Evolutionary conservation across 2,329 filamentous ascomycete genomes (phyloP).

Genomic region (Blastomyces gilchristii): DNA sequence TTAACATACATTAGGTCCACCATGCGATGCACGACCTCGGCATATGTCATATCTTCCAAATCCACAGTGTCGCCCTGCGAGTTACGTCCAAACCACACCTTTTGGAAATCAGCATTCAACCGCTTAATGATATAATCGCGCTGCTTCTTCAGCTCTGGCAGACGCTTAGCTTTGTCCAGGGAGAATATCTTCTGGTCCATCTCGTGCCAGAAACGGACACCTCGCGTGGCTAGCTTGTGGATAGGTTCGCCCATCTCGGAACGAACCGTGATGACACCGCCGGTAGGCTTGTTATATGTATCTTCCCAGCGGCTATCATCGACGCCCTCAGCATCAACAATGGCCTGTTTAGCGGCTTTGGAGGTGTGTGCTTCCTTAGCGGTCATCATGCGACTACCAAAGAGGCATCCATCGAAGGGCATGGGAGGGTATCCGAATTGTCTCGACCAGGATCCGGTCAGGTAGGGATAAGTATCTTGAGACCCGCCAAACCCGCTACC

Average conservation of each 20-base stretch:
- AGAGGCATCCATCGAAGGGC: constrained; percentile 87
- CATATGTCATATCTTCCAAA: constrained; percentile 92
- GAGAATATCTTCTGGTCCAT: constrained; percentile 99
- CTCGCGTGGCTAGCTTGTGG: constrained; percentile 93
- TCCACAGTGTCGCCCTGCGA: constrained; percentile 70
- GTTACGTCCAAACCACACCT: constrained; percentile 92
- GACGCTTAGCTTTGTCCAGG: constrained; percentile 85
- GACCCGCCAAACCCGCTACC: constrained; percentile 86
- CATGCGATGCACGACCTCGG: constrained; percentile 75
- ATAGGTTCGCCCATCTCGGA: constrained; percentile 99
- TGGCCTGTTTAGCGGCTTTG: constrained; percentile 77
- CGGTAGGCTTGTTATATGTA: constrained; percentile 82
- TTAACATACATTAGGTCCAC: constrained; percentile 86
- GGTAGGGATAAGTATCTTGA: constrained; percentile 84
- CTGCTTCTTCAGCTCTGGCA: constrained; percentile 78
- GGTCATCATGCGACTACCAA: constrained; percentile 90
- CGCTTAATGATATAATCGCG: constrained; percentile 89
- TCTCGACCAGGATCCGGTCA: constrained; percentile 80
- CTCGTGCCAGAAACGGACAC: constrained; percentile 94
- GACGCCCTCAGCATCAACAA: constrained; percentile 73
- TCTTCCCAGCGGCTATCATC: constrained; percentile 81
- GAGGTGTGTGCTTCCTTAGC: constrained; percentile 87
- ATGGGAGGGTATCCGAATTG: constrained; percentile 81
- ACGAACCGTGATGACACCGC: constrained; percentile 89
- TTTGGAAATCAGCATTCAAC: constrained; percentile 91